phyloP scores from a whole-genome alignment of 371 early-diverging fungal species.

The Mortierella sp. region DNA sequence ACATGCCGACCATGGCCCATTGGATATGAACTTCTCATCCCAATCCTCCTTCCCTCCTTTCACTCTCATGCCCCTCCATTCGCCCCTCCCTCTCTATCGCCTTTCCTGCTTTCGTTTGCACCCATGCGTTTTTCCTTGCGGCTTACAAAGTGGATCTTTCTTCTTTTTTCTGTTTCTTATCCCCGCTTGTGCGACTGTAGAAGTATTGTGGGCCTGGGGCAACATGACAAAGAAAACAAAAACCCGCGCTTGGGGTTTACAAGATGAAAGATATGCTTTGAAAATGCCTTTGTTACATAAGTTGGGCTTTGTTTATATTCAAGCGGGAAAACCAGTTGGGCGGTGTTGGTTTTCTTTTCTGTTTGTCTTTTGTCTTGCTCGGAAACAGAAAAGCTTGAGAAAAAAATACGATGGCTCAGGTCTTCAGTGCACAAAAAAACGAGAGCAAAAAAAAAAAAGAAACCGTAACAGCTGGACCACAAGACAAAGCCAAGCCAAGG shows the following conservation, averaged over 20 bases:
- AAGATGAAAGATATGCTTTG: constrained; percentile 1
- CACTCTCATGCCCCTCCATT: too few relatives aligned
- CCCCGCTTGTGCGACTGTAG: too few relatives aligned
- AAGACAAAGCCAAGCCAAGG: too few relatives aligned
- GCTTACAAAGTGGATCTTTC: too few relatives aligned
- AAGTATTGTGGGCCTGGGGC: too few relatives aligned
- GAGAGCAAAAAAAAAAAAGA: not conserved
- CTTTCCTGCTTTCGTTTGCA: too few relatives aligned
- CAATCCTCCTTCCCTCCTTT: too few relatives aligned
- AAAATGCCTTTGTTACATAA: not conserved
- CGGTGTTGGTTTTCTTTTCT: not conserved
- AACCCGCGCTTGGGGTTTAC: too few relatives aligned
- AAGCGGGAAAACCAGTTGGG: constrained; percentile 11
- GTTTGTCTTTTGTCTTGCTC: not conserved
- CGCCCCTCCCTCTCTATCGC: not conserved
- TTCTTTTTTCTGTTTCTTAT: too few relatives aligned
- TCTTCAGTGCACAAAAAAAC: not conserved
- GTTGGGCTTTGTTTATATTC: not conserved
- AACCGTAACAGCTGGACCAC: not conserved
- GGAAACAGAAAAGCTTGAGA: not conserved
- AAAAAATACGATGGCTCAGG: not conserved
- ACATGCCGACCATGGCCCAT: not conserved
- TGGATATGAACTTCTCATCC: too few relatives aligned
- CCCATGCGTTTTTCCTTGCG: too few relatives aligned
- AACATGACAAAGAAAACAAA: too few relatives aligned